Evolutionary conservation across 768 basidiomycete species (phyloP).

Genomic region (Kwoniella shandongensis): DNA sequence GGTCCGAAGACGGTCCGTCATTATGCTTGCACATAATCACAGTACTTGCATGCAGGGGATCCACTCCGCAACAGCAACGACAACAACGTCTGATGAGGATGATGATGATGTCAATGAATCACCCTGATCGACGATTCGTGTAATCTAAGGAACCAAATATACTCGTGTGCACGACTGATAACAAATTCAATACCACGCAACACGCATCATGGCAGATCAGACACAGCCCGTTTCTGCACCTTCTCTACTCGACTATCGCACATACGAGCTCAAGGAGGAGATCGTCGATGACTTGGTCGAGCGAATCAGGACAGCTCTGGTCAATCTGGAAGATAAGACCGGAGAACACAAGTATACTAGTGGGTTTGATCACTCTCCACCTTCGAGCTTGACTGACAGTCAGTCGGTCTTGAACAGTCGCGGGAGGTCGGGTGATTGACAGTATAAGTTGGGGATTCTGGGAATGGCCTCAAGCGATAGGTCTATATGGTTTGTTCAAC

Average conservation of each 20-base stretch:
- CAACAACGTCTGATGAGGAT: too few species aligned
- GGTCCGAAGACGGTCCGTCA: too few species aligned
- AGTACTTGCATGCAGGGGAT: too few species aligned
- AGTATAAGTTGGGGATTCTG: constrained; percentile 27
- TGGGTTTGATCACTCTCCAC: constrained; percentile 13
- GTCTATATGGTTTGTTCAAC: constrained; percentile 27
- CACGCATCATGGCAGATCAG: not conserved
- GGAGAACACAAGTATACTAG: constrained; percentile 21
- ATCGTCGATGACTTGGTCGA: constrained; percentile 17
- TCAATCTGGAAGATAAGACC: constrained; percentile 27
- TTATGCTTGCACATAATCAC: too few species aligned
- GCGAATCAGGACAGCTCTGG: constrained; percentile 16
- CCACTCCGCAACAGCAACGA: too few species aligned
- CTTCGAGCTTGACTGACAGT: not conserved
- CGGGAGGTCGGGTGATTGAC: constrained; percentile 9
- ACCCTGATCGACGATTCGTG: too few species aligned
- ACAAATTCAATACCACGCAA: too few species aligned
- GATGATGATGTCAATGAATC: too few species aligned
- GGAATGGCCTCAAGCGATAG: constrained; percentile 38
- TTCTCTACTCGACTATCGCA: constrained; percentile 22
- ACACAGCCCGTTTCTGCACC: constrained; percentile 2
- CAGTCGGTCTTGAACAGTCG: not conserved
- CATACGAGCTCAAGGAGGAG: constrained; percentile 21
- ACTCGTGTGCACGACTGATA: too few species aligned
- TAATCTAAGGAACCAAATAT: too few species aligned